Evolutionary conservation across 1,139 yeast genomes (phyloP).

Genomic region (Hemisphaericaspora xylanilytica): DNA sequence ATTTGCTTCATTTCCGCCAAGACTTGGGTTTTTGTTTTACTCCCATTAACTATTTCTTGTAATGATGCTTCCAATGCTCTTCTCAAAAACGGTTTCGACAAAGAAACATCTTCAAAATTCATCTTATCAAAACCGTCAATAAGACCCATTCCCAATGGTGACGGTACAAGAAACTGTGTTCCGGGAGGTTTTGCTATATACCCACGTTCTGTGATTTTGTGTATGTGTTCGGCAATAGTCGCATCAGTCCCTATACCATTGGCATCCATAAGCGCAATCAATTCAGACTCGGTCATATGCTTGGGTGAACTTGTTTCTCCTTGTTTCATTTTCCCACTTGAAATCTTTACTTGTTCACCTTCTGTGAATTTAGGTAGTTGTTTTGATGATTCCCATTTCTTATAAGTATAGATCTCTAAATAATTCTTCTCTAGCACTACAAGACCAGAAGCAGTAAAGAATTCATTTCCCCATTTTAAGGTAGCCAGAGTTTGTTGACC

Average conservation of each 20-base stretch:
- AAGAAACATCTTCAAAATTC: constrained; percentile 66
- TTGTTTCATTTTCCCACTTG: constrained; percentile 57
- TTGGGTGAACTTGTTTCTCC: constrained; percentile 82
- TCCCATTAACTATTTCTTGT: constrained; percentile 67
- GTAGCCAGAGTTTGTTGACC: constrained; percentile 67
- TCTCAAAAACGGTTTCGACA: constrained; percentile 87
- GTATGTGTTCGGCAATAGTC: constrained; percentile 96
- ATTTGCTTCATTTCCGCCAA: constrained; percentile 53
- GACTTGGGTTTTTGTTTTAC: constrained; percentile 51
- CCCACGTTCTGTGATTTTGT: constrained; percentile 65
- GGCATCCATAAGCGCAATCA: constrained; percentile 91
- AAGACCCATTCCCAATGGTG: constrained; percentile 80
- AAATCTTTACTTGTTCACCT: constrained; percentile 55
- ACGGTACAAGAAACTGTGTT: constrained; percentile 60
- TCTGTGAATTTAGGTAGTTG: constrained; percentile 63
- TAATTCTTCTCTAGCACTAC: constrained; percentile 72
- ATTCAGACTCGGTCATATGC: constrained; percentile 86
- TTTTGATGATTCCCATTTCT: constrained; percentile 70
- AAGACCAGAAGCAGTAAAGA: constrained; percentile 67
- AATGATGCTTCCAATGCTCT: constrained; percentile 70
- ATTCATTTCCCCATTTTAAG: constrained; percentile 76
- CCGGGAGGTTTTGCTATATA: constrained; percentile 55
- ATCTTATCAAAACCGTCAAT: constrained; percentile 86
- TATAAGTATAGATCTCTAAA: constrained; percentile 75
- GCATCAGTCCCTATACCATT: constrained; percentile 99